Evolutionary conservation across 495 filamentous ascomycete species (phyloP).

Genomic region (Penicillium cosmopolitanum): DNA sequence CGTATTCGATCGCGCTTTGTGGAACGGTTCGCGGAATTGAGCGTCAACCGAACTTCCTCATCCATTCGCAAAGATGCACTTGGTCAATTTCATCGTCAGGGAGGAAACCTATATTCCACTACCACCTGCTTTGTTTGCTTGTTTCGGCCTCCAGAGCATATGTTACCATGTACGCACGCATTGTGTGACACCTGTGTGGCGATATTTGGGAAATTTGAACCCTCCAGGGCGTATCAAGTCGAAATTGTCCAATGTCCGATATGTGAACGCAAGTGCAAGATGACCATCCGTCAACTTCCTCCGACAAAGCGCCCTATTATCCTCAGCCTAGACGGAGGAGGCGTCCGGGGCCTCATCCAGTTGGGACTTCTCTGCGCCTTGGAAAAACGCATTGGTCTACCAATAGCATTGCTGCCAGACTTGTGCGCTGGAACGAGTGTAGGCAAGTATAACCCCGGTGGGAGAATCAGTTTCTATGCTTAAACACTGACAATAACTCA

Average conservation of each 20-base stretch:
- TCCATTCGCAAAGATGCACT: background rate
- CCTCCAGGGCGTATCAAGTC: slow-evolving; percentile 20
- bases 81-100: background rate
- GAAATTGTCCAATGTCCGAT: slow-evolving; percentile 29
- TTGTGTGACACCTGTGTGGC: slow-evolving; percentile 36
- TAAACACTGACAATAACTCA: background rate
- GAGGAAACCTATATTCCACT: slow-evolving; percentile 17
- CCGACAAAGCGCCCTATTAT: slow-evolving; percentile 52
- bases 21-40: background rate
- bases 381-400: slow-evolving; percentile 38
- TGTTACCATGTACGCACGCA: slow-evolving; percentile 36
- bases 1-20: background rate
- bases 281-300: slow-evolving; percentile 32
- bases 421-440: slow-evolving; percentile 54
- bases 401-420: slow-evolving; percentile 51
- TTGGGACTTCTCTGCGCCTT: slow-evolving; percentile 48
- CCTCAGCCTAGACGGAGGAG: slow-evolving; percentile 63
- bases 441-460: slow-evolving; percentile 37
- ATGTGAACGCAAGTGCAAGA: slow-evolving; percentile 42
- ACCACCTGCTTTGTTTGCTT: slow-evolving; percentile 34
- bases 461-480: too few relatives aligned
- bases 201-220: slow-evolving; percentile 22
- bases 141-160: slow-evolving; percentile 28
- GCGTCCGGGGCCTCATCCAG: slow-evolving; percentile 53
- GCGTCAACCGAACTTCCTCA: background rate